Evolutionary conservation across 164 flowering plant genomes (phyloP).

Genomic region (Kalanchoe fedtschenkoi): DNA sequence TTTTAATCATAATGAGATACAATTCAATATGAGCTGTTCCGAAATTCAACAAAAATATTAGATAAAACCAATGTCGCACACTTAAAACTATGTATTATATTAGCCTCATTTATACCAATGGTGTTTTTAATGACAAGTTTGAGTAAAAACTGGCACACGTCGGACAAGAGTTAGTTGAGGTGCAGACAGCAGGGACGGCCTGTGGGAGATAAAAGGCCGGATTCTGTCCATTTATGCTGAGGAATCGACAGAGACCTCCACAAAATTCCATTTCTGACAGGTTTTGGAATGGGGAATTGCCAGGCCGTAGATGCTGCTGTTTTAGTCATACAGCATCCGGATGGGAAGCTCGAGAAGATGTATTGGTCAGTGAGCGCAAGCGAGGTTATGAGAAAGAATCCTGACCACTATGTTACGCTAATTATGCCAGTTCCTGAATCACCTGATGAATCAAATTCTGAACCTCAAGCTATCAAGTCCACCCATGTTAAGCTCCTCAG

Average conservation of each 20-base stretch:
- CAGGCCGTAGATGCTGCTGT: slow-evolving; percentile 45
- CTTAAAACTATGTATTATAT: too few species aligned
- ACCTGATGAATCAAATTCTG: slow-evolving; percentile 8
- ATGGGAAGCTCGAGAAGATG: slow-evolving; percentile 31
- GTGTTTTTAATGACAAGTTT: background rate
- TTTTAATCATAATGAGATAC: too few species aligned
- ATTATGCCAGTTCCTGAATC: slow-evolving; percentile 29
- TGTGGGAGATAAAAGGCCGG: background rate
- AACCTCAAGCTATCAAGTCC: slow-evolving; percentile 16
- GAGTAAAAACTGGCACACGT: too few species aligned
- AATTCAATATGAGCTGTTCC: too few species aligned
- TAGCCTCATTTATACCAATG: background rate
- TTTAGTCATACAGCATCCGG: slow-evolving; percentile 39
- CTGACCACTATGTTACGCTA: slow-evolving; percentile 38
- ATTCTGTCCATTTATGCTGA: background rate
- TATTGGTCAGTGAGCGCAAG: slow-evolving; percentile 29
- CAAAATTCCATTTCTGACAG: background rate
- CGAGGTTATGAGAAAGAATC: slow-evolving; percentile 33
- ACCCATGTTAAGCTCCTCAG: slow-evolving; percentile 39
- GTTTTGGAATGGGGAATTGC: slow-evolving; percentile 39
- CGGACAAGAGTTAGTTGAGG: background rate
- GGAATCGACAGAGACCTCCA: too few species aligned
- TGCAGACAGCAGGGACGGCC: background rate
- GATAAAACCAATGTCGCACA: too few species aligned
- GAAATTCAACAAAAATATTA: too few species aligned